Evolutionary conservation across 345 rosid genomes (phyloP).

Genomic region (Eucalyptus erythrocorys): DNA sequence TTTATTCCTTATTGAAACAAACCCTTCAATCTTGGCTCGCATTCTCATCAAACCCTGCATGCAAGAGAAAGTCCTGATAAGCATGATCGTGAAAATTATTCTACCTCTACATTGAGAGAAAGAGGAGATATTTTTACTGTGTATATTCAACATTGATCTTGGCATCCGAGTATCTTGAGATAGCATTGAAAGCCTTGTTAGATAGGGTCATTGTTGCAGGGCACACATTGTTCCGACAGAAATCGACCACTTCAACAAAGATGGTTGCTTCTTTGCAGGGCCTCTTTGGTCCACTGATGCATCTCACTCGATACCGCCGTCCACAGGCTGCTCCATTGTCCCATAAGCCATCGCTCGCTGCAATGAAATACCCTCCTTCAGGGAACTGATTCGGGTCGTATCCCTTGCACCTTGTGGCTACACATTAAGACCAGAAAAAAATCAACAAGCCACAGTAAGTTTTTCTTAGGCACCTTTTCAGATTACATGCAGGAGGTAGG

Average conservation of each 20-base stretch:
- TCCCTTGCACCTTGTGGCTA: constrained; percentile 15
- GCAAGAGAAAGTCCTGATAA: not conserved
- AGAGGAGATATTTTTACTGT: not conserved
- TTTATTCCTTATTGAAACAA: not conserved
- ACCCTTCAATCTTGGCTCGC: not conserved
- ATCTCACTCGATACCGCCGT: constrained; percentile 3
- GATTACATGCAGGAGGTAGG: not conserved
- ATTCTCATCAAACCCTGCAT: not conserved
- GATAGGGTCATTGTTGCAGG: constrained; percentile 8
- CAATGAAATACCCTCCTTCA: not conserved
- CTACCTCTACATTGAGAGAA: not conserved
- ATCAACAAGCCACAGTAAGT: not conserved
- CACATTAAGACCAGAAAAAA: not conserved
- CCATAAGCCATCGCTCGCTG: constrained; percentile 18
- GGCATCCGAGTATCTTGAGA: constrained; percentile 3
- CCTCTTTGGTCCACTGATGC: constrained; percentile 15
- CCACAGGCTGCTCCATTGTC: constrained; percentile 23
- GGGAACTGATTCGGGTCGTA: constrained; percentile 7
- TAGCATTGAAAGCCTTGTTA: constrained; percentile 10
- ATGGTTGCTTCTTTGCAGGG: constrained; percentile 11
- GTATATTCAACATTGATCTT: constrained; percentile 15
- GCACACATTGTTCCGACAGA: not conserved
- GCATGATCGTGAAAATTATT: not conserved
- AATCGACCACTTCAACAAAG: constrained; percentile 12
- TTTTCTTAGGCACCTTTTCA: not conserved